phyloP scores from a whole-genome alignment of 2,329 filamentous ascomycete species.

The Orbilia javanica region DNA sequence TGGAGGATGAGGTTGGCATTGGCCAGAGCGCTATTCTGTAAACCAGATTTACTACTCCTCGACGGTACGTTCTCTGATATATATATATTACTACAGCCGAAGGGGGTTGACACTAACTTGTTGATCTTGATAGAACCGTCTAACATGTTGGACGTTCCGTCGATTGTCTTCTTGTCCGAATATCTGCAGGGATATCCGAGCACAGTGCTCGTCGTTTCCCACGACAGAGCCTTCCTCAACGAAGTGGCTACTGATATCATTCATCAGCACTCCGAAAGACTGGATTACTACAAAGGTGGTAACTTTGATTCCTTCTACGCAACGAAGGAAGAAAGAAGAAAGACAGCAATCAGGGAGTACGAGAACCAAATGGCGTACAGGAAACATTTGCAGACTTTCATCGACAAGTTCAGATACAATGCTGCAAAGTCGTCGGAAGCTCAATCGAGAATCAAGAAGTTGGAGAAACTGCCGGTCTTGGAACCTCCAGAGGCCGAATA shows the following conservation, averaged over 20 bases:
- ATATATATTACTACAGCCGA: neutral
- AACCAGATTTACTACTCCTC: slow-evolving; percentile 92
- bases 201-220: slow-evolving; percentile 94
- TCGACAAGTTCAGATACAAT: slow-evolving; percentile 99
- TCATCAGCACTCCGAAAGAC: slow-evolving; percentile 94
- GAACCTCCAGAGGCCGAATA: slow-evolving; percentile 93
- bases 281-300: slow-evolving; percentile 98
- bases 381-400: slow-evolving; percentile 95
- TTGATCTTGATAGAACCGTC: slow-evolving; percentile 79
- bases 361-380: slow-evolving; percentile 97
- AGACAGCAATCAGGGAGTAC: slow-evolving; percentile 96
- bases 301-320: slow-evolving; percentile 99
- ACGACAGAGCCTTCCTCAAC: slow-evolving; percentile 99
- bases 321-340: slow-evolving; percentile 95
- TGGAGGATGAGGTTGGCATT: slow-evolving; percentile 98
- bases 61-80: slow-evolving; percentile 70
- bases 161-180: slow-evolving; percentile 95
- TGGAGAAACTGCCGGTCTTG: slow-evolving; percentile 95
- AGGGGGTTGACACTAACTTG: slow-evolving; percentile 54
- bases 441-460: slow-evolving; percentile 98
- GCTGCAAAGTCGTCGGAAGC: slow-evolving; percentile 98
- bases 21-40: slow-evolving; percentile 95
- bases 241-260: slow-evolving; percentile 99
- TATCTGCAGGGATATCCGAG: slow-evolving; percentile 95
- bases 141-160: slow-evolving; percentile 99